These are phyloP conservation scores for Solanum bukasovii DNA, from an alignment of 257 asterid genomes.

Conservation along the genomic window DNA sequence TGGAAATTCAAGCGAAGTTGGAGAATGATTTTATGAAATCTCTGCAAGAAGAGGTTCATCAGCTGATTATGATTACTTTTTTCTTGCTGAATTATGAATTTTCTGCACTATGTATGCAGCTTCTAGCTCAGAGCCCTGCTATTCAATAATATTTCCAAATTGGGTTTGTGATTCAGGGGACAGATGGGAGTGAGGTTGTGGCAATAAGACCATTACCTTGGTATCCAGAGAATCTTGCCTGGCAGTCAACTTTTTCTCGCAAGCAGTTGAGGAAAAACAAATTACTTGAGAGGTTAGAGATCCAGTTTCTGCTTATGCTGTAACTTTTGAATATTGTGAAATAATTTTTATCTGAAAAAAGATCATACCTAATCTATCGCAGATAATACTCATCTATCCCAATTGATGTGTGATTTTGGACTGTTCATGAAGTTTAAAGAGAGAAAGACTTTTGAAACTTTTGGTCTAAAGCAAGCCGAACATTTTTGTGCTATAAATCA, in stretches of 20 bases:
- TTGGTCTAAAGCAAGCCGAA: background rate
- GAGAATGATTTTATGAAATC: conserved; percentile 79
- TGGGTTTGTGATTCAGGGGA: conserved; percentile 32
- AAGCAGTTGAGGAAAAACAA: conserved; percentile 83
- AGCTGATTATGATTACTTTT: background rate
- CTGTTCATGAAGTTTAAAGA: background rate
- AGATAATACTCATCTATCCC: background rate
- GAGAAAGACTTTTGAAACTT: background rate
- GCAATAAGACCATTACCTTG: conserved; percentile 80
- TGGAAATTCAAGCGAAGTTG: conserved; percentile 58
- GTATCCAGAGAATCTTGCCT: conserved; percentile 95
- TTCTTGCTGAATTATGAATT: background rate
- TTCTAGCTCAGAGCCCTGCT: background rate
- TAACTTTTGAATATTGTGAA: background rate
- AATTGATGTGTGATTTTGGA: background rate
- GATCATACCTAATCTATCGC: background rate
- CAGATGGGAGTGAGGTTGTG: conserved; percentile 61
- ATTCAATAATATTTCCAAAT: background rate
- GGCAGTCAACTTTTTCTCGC: conserved; percentile 95
- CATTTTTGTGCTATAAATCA: background rate
- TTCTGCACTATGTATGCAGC: background rate
- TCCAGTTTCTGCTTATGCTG: background rate
- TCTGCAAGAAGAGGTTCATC: conserved; percentile 75
- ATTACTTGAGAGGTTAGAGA: conserved; percentile 65
- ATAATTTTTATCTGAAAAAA: background rate